phyloP scores from a whole-genome alignment of 83 land plant species.

The Thuja plicata region DNA sequence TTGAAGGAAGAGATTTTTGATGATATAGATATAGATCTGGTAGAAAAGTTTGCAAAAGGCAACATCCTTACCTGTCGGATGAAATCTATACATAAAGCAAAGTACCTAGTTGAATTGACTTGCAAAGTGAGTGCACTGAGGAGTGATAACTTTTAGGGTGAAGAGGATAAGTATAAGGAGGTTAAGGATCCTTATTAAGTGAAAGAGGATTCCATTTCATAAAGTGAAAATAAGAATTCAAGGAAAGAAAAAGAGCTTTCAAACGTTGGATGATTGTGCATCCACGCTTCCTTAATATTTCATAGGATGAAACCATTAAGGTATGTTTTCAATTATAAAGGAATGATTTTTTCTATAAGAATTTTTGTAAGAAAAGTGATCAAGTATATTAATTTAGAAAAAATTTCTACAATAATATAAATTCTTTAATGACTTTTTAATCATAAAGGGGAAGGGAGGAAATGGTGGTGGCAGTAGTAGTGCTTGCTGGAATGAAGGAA shows the following conservation, averaged over 20 bases:
- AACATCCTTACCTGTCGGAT: slow-evolving; percentile 81
- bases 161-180: slow-evolving; percentile 1
- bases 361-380: too few species aligned
- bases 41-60: slow-evolving; percentile 68
- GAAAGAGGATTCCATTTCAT: too few species aligned
- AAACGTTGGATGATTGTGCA: too few species aligned
- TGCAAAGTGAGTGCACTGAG: slow-evolving; percentile 67
- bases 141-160: slow-evolving; percentile 26
- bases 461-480: slow-evolving; percentile 15
- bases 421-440: too few species aligned
- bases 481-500: slow-evolving; percentile 19
- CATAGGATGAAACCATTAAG: slow-evolving; percentile 83
- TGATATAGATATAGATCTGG: slow-evolving; percentile 43
- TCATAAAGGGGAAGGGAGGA: slow-evolving; percentile 23
- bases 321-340: slow-evolving; percentile 25
- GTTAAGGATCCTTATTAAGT: too few species aligned
- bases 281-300: slow-evolving; percentile 86
- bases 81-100: slow-evolving; percentile 57
- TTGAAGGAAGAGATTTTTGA: slow-evolving; percentile 73
- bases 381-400: too few species aligned
- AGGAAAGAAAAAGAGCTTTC: too few species aligned
- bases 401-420: too few species aligned
- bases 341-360: not conserved
- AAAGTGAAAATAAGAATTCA: too few species aligned
- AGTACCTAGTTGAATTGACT: too few species aligned